Percentiles rank a stretch among this genome's conserved stretches.
phyloP scores from a whole-genome alignment of 2,329 filamentous ascomycete species.

The Alternaria angustiovoidea region DNA sequence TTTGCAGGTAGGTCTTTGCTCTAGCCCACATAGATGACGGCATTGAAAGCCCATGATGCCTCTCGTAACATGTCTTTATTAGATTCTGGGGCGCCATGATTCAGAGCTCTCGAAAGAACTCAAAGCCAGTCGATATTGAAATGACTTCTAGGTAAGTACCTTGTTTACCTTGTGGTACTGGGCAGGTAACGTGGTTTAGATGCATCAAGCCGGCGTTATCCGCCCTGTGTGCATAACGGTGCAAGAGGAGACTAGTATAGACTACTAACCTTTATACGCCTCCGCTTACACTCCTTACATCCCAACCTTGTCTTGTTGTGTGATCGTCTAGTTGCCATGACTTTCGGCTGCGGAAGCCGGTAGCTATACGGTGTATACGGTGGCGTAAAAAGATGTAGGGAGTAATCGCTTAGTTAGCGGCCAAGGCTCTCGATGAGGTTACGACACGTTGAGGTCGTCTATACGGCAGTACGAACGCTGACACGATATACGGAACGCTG shows the following conservation, averaged over 20 bases:
- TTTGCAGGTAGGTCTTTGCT: background rate
- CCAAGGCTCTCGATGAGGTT: background rate
- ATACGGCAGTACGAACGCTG: background rate
- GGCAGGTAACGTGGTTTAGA: background rate
- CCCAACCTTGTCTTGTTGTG: constrained; percentile 49
- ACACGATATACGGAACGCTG: constrained; percentile 6
- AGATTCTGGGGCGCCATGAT: background rate
- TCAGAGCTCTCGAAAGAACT: background rate
- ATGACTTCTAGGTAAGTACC: background rate
- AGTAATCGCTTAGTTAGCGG: background rate
- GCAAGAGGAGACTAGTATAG: background rate
- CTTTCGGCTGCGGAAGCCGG: constrained; percentile 3
- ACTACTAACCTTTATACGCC: constrained; percentile 45
- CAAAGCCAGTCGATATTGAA: background rate
- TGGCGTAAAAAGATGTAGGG: background rate
- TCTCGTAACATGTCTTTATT: background rate
- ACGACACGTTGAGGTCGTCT: constrained; percentile 12
- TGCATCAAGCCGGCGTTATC: background rate
- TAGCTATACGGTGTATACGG: constrained; percentile 13
- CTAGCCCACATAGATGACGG: background rate
- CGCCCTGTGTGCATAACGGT: background rate
- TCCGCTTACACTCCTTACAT: constrained; percentile 46
- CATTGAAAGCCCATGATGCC: background rate
- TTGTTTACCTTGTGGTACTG: background rate
- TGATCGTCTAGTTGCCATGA: constrained; percentile 42